These are phyloP conservation scores for Fomitopsis pinicola DNA, from an alignment of 1,284 basidiomycete genomes.

Conservation along the genomic window DNA sequence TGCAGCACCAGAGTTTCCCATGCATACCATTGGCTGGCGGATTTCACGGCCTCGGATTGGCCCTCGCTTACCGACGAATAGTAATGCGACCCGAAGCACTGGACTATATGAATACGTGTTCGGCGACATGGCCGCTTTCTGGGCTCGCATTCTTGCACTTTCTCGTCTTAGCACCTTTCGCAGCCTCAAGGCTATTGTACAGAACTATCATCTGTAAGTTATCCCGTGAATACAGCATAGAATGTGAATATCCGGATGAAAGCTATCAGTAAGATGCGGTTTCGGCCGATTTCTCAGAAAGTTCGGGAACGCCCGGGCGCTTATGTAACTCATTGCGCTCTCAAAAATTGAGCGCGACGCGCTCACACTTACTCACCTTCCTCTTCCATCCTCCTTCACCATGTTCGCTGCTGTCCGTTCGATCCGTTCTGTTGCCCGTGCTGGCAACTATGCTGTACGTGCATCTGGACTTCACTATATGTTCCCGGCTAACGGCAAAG, in stretches of 20 bases:
- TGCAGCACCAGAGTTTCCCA: not conserved
- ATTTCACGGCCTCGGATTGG: not conserved
- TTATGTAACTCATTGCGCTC: constrained; percentile 22
- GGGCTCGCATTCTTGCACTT: no score
- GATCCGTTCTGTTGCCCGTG: constrained; percentile 51
- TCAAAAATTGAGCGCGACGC: constrained; percentile 18
- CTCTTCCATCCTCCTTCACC: constrained; percentile 44
- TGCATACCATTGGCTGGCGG: not conserved
- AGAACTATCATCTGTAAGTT: not conserved
- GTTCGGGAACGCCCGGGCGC: constrained; percentile 12
- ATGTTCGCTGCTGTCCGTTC: constrained; percentile 63
- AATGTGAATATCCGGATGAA: not conserved
- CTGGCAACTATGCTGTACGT: constrained; percentile 64
- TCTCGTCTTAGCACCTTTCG: no score
- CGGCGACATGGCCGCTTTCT: no score
- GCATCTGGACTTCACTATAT: not conserved
- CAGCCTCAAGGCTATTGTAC: no score
- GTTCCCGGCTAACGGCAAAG: constrained; percentile 8
- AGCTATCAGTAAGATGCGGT: not conserved
- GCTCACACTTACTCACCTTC: constrained; percentile 25
- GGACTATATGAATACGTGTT: no score
- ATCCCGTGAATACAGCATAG: not conserved
- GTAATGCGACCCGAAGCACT: not conserved
- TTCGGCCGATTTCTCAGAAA: not conserved
- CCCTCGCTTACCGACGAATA: not conserved